Evolutionary conservation across 345 rosid genomes (phyloP).

Genomic region (Reutealis trisperma): DNA sequence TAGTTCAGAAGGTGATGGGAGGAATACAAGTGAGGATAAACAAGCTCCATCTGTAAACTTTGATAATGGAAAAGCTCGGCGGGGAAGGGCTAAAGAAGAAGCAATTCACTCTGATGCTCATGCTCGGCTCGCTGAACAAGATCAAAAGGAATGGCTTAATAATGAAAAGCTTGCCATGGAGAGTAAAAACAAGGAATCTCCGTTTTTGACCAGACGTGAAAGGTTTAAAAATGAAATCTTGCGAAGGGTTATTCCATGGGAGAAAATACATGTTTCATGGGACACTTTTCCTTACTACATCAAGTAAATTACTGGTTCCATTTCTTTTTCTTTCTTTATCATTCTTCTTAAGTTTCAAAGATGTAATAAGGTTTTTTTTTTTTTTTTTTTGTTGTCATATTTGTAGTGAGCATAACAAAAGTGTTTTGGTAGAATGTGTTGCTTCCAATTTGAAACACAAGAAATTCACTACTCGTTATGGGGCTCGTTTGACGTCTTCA

Average conservation of each 20-base stretch:
- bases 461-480: slow-evolving; percentile 53
- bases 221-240: slow-evolving; percentile 77
- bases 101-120: slow-evolving; percentile 55
- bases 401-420: slow-evolving; percentile 71
- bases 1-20: slow-evolving; percentile 87
- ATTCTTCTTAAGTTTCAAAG: slow-evolving; percentile 9
- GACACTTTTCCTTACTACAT: slow-evolving; percentile 89
- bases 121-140: slow-evolving; percentile 82
- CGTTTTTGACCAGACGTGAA: slow-evolving; percentile 66
- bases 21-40: slow-evolving; percentile 74
- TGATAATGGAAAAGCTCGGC: slow-evolving; percentile 45
- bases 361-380: neutral
- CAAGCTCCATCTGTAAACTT: slow-evolving; percentile 40
- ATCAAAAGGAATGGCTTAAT: slow-evolving; percentile 89
- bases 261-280: slow-evolving; percentile 84
- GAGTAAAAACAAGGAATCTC: slow-evolving; percentile 75
- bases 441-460: slow-evolving; percentile 79
- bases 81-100: slow-evolving; percentile 32
- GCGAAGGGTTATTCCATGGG: slow-evolving; percentile 91
- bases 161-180: slow-evolving; percentile 76
- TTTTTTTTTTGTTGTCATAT: neutral
- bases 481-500: slow-evolving; percentile 78
- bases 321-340: slow-evolving; percentile 4
- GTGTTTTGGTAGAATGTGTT: slow-evolving; percentile 80
- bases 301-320: slow-evolving; percentile 56